These are phyloP conservation scores for Lyophyllum semitale DNA, from an alignment of 768 basidiomycete genomes.

Conservation along the genomic window DNA sequence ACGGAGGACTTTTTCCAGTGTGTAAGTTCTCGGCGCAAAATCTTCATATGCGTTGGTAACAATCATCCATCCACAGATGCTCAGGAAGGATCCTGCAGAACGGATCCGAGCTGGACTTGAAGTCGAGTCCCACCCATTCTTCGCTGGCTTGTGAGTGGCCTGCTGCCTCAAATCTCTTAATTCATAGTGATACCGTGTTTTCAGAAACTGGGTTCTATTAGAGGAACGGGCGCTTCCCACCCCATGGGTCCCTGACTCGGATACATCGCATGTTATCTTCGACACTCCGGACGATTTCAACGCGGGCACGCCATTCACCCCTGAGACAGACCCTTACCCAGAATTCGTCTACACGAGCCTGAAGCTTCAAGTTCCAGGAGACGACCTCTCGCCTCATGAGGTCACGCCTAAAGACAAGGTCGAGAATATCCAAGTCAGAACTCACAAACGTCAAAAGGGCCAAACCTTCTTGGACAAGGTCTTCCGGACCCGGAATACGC, in stretches of 20 bases:
- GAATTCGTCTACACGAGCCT: neutral
- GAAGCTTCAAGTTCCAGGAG: neutral
- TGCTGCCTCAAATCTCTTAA: neutral
- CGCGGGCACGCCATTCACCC: neutral
- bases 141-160: constrained; percentile 28
- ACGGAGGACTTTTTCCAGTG: constrained; percentile 27
- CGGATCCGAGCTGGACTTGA: constrained; percentile 25
- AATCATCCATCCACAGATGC: constrained; percentile 20
- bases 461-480: too few relatives aligned
- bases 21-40: constrained; percentile 11
- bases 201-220: constrained; percentile 29
- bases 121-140: constrained; percentile 32
- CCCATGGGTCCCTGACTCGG: constrained; percentile 26
- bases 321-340: neutral
- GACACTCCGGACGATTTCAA: neutral
- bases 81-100: constrained; percentile 26
- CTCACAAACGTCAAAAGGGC: too few relatives aligned
- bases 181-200: neutral
- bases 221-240: constrained; percentile 21
- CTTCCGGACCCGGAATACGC: too few relatives aligned
- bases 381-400: too few relatives aligned
- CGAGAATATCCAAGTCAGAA: too few relatives aligned
- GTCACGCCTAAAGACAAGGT: too few relatives aligned
- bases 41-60: neutral
- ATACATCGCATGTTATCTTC: neutral